Percentiles rank a stretch among this genome's conserved stretches.
These are phyloP conservation scores for Thalassiosira hispida DNA, from an alignment of 352 stramenopile genomes.

Conservation along the genomic window DNA sequence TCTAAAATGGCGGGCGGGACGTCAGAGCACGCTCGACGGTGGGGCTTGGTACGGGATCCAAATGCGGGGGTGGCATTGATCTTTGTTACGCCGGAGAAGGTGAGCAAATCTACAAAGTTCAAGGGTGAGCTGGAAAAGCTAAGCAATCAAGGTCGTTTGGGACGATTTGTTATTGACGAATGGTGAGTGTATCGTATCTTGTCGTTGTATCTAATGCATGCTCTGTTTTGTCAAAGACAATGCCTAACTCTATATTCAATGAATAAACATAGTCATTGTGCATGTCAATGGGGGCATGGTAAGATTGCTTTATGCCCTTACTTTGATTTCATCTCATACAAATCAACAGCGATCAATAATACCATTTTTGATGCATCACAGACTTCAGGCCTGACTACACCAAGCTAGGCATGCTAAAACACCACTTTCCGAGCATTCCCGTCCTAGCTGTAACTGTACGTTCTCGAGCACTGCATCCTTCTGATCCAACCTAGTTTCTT, in stretches of 20 bases:
- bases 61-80: constrained; percentile 85
- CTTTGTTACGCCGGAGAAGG: constrained; percentile 92
- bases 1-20: constrained; percentile 55
- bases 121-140: constrained; percentile 92
- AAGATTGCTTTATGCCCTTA: constrained; percentile 16
- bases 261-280: constrained; percentile 48
- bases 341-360: constrained; percentile 8
- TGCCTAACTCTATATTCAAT: too few species aligned
- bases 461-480: constrained; percentile 68
- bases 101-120: constrained; percentile 89
- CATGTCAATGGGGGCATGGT: constrained; percentile 62
- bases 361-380: too few species aligned
- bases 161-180: constrained; percentile 93
- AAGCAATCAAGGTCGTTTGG: constrained; percentile 83
- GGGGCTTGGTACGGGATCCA: constrained; percentile 68
- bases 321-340: background rate
- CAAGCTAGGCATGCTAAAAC: constrained; percentile 91
- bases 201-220: background rate
- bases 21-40: constrained; percentile 65
- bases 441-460: constrained; percentile 92
- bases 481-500: background rate
- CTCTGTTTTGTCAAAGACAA: background rate
- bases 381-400: constrained; percentile 89
- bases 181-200: constrained; percentile 23
- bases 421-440: constrained; percentile 89